Evolutionary conservation across 371 early-diverging fungal genomes (phyloP).

Genomic region (Quaeritorhiza haematococci): DNA sequence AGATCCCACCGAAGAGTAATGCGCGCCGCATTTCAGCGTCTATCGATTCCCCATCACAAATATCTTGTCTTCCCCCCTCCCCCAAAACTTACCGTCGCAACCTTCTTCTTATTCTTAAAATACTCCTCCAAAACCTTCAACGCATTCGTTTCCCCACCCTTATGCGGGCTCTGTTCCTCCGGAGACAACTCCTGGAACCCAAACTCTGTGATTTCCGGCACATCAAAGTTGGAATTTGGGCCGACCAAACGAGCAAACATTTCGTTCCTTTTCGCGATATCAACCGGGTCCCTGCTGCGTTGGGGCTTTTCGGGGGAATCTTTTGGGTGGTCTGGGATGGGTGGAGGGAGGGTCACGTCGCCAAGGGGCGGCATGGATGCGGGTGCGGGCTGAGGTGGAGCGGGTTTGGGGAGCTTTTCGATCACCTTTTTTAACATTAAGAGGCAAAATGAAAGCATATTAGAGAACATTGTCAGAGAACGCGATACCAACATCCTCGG

Average conservation of each 20-base stretch:
- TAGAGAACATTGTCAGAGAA: not conserved
- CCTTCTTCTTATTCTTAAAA: conserved; percentile 2
- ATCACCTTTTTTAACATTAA: no score
- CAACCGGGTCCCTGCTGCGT: conserved; percentile 2
- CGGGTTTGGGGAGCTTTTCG: conserved; percentile 5
- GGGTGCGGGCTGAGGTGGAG: not conserved
- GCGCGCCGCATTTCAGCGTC: no score
- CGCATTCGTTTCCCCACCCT: conserved; percentile 24
- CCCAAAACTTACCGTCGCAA: conserved; percentile 6
- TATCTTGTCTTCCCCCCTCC: not conserved
- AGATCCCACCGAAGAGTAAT: not conserved
- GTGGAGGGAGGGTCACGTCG: not conserved
- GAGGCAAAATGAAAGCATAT: no score
- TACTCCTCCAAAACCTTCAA: conserved; percentile 10
- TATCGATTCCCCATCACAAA: no score
- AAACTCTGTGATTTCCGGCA: conserved; percentile 11
- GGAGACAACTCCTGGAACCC: conserved; percentile 1
- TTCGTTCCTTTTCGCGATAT: not conserved
- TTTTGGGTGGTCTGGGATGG: not conserved
- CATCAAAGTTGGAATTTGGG: conserved; percentile 8
- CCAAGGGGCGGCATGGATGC: not conserved
- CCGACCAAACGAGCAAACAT: conserved; percentile 10
- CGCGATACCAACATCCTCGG: no score
- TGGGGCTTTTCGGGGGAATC: not conserved
- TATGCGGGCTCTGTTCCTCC: conserved; percentile 7